Evolutionary conservation across 2,329 filamentous ascomycete species (phyloP), one percentile per base, ranked within the genome.

Genomic region (Claviceps sp.): DNA sequence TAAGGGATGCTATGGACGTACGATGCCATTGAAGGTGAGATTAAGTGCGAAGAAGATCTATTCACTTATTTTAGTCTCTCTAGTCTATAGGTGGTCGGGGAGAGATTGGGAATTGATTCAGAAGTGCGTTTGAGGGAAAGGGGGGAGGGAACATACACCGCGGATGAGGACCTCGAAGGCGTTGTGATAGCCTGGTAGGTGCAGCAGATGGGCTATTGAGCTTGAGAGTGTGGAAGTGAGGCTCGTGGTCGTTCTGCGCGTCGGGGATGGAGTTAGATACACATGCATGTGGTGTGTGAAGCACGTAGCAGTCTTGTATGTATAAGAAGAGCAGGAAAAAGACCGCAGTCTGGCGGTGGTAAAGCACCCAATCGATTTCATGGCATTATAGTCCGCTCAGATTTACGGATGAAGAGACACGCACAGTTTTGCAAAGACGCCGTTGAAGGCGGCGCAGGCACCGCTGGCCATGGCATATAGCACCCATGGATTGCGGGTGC

Each of bases 361-460:
- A 34, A 1, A 34, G 30, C 30, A 34, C 3, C 30, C 9, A 11
- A 34, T 11, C 4, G 9, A 9, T 11, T 11, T 34, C 30, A 34
- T 34, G 30, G 9, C 9, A 34, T 34, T 34, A 34, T 34, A 34
- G 30, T 11, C 9, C 9, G 30, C 9, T 34, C 30, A 11, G 3
- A 11, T 34, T 34, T 34, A 34, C 30, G 30, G 30, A 34, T 34
- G 30, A 9, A 34, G 9, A 34, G 30, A 42, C 30, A 73, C 79
- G 61, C 70, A 87, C 84, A 93, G 71, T 68, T 91, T 93, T 0
- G 87, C 87, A 71, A 91, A 89, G 5, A 87, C 82, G 54, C 87
- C 87, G 60, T 93, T 93, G 59, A 87, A 83, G 22, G 87, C 85
- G 36, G 87, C 87, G 61, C 85, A 90, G 50, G 78, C 81, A 55